A percentile compares a stretch with the other conserved stretches of the same genome.
Evolutionary conservation across 2,329 filamentous ascomycete genomes (phyloP).

Genomic region (Malbranchea zuffiana): DNA sequence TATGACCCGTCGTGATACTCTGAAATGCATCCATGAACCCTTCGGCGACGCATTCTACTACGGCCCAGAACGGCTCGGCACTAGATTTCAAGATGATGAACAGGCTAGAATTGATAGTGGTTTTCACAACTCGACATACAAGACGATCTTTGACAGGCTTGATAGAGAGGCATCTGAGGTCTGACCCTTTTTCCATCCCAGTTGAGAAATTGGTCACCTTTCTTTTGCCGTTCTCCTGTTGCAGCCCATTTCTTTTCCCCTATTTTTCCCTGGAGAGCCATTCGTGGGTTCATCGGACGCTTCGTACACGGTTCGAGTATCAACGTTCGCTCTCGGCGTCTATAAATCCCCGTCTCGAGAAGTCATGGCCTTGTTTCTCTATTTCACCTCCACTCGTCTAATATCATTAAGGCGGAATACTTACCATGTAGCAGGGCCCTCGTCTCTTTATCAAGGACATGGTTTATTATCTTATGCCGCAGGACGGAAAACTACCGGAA

Average conservation of each 20-base stretch:
- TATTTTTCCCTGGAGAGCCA: conserved; percentile 4
- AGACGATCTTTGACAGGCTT: conserved; percentile 64
- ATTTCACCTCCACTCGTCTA: background rate
- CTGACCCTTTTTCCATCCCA: conserved; percentile 32
- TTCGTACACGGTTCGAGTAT: no score
- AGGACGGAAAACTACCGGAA: conserved; percentile 54
- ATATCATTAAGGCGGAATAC: conserved; percentile 20
- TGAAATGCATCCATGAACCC: conserved; percentile 84
- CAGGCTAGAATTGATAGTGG: conserved; percentile 34
- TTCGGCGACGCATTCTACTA: conserved; percentile 97
- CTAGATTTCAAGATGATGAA: conserved; percentile 64
- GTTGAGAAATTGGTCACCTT: conserved; percentile 14
- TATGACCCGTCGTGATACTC: conserved; percentile 76
- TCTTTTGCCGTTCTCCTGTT: conserved; percentile 14
- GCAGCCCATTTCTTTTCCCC: conserved; percentile 16
- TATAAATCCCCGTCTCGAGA: background rate
- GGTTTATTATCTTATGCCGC: conserved; percentile 78
- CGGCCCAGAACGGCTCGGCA: conserved; percentile 75
- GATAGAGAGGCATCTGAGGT: conserved; percentile 65
- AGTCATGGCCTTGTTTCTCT: background rate
- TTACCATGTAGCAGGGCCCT: conserved; percentile 56
- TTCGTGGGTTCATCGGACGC: no score
- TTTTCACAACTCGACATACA: conserved; percentile 36
- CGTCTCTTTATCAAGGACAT: conserved; percentile 98
- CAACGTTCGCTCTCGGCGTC: background rate